phyloP scores from a whole-genome alignment of 176 grass and related monocot genomes.

The Hordeum marinum region DNA sequence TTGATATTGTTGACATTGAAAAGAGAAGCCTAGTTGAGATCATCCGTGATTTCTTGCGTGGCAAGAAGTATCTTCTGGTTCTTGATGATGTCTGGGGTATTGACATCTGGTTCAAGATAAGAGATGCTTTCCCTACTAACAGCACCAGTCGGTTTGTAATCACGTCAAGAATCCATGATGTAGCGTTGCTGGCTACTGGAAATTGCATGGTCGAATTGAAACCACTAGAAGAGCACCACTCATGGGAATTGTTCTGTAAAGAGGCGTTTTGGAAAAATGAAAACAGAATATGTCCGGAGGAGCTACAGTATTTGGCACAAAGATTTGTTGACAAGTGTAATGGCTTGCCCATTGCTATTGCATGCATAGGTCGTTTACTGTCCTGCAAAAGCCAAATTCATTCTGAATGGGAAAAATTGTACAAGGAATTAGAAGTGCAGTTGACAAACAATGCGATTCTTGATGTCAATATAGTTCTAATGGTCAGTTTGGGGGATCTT shows the following conservation, averaged over 20 bases:
- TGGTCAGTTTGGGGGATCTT: neutral
- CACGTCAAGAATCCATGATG: slow-evolving; percentile 1
- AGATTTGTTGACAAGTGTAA: neutral
- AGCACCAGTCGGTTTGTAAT: neutral
- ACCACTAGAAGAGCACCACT: neutral
- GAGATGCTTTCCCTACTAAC: slow-evolving; percentile 1
- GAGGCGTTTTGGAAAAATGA: slow-evolving; percentile 1
- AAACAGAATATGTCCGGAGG: neutral
- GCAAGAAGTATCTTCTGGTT: neutral
- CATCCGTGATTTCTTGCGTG: neutral
- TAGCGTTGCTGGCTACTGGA: neutral
- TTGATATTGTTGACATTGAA: neutral
- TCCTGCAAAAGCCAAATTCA: neutral
- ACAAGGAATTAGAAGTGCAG: neutral
- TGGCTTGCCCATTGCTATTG: neutral
- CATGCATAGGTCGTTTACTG: neutral
- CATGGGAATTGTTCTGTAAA: neutral
- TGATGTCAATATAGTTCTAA: slow-evolving; percentile 4
- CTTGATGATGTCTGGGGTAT: neutral
- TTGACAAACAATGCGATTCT: neutral
- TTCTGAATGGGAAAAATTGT: neutral
- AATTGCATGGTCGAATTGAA: neutral
- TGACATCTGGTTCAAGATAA: slow-evolving; percentile 6
- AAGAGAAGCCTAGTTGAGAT: neutral
- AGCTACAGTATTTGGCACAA: neutral